Conservation (phyloP, 2,329 filamentous ascomycete genomes). For the Alternaria infectoria region DNA sequence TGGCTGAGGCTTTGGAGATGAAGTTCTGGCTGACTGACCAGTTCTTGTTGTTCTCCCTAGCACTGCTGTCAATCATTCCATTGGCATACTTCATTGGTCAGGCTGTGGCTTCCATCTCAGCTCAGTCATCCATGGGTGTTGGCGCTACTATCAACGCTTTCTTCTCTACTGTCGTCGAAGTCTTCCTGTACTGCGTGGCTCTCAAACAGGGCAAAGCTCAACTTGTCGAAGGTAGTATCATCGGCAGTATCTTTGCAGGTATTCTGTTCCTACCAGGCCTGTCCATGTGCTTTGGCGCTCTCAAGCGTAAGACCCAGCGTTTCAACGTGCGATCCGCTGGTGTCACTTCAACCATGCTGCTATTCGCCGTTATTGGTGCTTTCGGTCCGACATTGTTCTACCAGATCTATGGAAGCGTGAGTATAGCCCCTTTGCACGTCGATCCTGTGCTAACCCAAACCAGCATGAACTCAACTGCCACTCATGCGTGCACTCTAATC, state of each 20-base stretch:
- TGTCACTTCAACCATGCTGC: slow-evolving; percentile 95
- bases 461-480: slow-evolving; percentile 89
- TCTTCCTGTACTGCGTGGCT: slow-evolving; percentile 96
- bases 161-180: slow-evolving; percentile 96
- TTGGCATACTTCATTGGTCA: slow-evolving; percentile 98
- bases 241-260: slow-evolving; percentile 97
- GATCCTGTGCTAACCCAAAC: slow-evolving; percentile 42
- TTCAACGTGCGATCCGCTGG: slow-evolving; percentile 97
- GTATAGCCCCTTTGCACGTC: not conserved
- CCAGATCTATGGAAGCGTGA: slow-evolving; percentile 90
- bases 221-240: slow-evolving; percentile 94
- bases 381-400: slow-evolving; percentile 98
- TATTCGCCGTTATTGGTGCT: slow-evolving; percentile 93
- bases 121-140: slow-evolving; percentile 97
- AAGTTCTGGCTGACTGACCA: slow-evolving; percentile 78
- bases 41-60: slow-evolving; percentile 83
- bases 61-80: slow-evolving; percentile 90
- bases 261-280: slow-evolving; percentile 92
- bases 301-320: slow-evolving; percentile 96
- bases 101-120: slow-evolving; percentile 96
- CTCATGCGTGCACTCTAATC: slow-evolving; percentile 61
- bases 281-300: slow-evolving; percentile 98
- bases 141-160: slow-evolving; percentile 98
- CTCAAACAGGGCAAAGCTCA: slow-evolving; percentile 89
- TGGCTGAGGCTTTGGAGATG: slow-evolving; percentile 72